Evolutionary conservation across 805 yeast species (phyloP), one percentile per base, ranked within the genome.

Genomic region (Millerozyma acaciae): DNA sequence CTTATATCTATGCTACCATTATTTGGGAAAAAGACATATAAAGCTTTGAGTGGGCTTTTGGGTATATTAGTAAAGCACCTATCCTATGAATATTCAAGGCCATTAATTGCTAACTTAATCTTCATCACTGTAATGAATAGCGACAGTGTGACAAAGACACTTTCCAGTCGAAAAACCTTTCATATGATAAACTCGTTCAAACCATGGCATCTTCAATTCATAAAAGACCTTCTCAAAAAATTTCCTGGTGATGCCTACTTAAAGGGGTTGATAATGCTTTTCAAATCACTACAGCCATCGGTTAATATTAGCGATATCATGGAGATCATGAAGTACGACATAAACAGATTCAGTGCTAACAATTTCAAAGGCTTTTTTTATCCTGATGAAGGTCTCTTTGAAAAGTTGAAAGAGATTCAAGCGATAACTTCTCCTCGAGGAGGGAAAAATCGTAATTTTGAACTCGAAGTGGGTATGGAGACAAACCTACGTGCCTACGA

Each of bases 171-270:
- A 19, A 35, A 34, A 4, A 26, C 39, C 12, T 28, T 34, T 7
- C 41, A 39, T 21, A 32, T 23, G 1, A 21, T 28, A 6, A 23
- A 34, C 5, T 12, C 47, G 1, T 37, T 50, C 16, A 47, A 48
- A 30, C 38, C 44, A 7, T 62, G 67, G 67, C 61, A 61, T 18
- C 46, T 59, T 10, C 50, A 53, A 30, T 35, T 48, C 13, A 55
- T 53, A 7, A 51, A 51, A 2, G 62, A 55, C 20, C 45, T 61
- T 26, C 47, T 38, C 28, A 24, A 30, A 2, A 53, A 51, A 28
- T 62, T 62, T 35, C 68, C 68, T 13, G 36, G 44, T 21, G 68
- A 62, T 33, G 51, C 46, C 12, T 42, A 50, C 16, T 42, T 62
- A 22, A 49, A 41, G 24, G 38, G 40, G 8, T 37, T 60, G 13